Conservation (phyloP, 2,329 filamentous ascomycete genomes). For the Fusarium cicatricum region DNA sequence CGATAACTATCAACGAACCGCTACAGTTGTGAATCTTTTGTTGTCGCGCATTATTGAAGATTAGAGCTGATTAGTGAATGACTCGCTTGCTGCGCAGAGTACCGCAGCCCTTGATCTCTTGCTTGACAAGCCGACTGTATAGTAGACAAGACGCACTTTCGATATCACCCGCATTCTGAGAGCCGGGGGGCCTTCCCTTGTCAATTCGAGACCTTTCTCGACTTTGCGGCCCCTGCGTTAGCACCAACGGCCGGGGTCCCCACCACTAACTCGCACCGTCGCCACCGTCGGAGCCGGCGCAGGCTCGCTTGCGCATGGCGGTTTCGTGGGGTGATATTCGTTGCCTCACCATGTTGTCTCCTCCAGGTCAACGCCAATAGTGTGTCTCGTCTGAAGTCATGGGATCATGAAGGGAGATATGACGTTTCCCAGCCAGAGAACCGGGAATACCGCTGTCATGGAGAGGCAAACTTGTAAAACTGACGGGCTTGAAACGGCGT, state of each 20-base stretch:
- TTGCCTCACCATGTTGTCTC: constrained; percentile 37
- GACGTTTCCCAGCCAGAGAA: constrained; percentile 15
- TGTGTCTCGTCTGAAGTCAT: constrained; percentile 16
- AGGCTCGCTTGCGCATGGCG: constrained; percentile 36
- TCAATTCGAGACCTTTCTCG: constrained; percentile 28
- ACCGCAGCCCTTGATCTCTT: constrained; percentile 10
- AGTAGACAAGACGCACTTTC: constrained; percentile 10
- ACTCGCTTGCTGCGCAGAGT: constrained; percentile 7
- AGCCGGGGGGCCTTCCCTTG: constrained; percentile 20
- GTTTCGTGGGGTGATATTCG: constrained; percentile 41
- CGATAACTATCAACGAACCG: background rate
- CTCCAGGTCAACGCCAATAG: constrained; percentile 9
- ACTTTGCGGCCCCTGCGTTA: constrained; percentile 36
- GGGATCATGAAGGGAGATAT: constrained; percentile 15
- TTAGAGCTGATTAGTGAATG: constrained; percentile 18
- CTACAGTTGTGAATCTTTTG: constrained; percentile 10
- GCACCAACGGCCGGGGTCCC: constrained; percentile 35
- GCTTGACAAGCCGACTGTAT: constrained; percentile 19
- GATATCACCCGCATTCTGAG: constrained; percentile 38
- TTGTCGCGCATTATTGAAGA: constrained; percentile 15
- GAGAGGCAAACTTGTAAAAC: constrained; percentile 6
- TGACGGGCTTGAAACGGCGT: constrained; percentile 30
- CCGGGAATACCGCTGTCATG: constrained; percentile 9
- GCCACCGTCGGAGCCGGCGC: constrained; percentile 35
- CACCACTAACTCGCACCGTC: constrained; percentile 37